phyloP scores from a whole-genome alignment of 225 moss, liverwort and hornwort species.

The Bryum argenteum region DNA sequence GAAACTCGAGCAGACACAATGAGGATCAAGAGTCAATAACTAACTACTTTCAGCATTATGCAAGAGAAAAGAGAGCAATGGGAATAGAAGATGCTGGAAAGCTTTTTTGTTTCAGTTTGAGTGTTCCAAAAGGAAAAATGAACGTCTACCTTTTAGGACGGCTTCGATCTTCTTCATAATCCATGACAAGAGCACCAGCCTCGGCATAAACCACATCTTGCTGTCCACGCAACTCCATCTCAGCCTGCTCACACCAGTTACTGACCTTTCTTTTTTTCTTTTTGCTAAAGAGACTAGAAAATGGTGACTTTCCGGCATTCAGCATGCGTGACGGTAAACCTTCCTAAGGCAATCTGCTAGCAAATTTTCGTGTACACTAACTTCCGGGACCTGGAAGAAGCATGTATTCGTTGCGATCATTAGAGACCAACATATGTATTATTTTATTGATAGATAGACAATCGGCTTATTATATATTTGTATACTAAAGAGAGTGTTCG shows the following conservation, averaged over 20 bases:
- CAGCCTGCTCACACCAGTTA: constrained; percentile 81
- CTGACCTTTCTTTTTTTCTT: constrained; percentile 25
- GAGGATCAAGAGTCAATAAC: neutral
- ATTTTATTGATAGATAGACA: neutral
- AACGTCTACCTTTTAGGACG: constrained; percentile 82
- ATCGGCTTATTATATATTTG: neutral
- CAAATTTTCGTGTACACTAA: constrained; percentile 37
- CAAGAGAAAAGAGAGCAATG: neutral
- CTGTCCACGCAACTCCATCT: constrained; percentile 94
- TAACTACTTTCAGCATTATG: neutral
- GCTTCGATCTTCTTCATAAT: constrained; percentile 96
- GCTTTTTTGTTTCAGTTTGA: constrained; percentile 2
- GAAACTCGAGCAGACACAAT: neutral
- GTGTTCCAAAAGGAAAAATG: constrained; percentile 12
- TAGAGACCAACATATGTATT: constrained; percentile 14
- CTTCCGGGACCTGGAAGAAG: constrained; percentile 40
- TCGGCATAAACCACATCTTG: constrained; percentile 91
- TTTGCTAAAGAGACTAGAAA: constrained; percentile 21
- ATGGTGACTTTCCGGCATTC: constrained; percentile 27
- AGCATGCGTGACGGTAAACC: constrained; percentile 43
- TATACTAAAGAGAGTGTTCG: neutral
- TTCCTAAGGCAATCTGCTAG: constrained; percentile 48
- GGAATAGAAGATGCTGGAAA: constrained; percentile 9
- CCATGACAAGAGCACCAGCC: constrained; percentile 90
- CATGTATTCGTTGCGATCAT: constrained; percentile 31